Conservation (phyloP, 768 basidiomycete species). For the Tephrocybe sp. region DNA sequence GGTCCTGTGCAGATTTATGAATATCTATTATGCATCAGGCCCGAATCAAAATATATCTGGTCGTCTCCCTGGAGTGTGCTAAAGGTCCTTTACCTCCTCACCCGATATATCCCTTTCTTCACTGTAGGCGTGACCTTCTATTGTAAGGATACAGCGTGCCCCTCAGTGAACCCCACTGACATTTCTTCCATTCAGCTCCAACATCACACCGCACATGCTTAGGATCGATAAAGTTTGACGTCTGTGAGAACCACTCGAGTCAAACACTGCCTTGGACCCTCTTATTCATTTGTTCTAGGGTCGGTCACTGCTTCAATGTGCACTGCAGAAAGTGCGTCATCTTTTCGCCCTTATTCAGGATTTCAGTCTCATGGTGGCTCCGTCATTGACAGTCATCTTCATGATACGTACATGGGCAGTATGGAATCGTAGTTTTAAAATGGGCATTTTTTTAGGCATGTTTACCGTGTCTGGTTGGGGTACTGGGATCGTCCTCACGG, state of each 20-base stretch:
- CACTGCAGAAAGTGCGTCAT: conserved; percentile 5
- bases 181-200: not conserved
- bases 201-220: not conserved
- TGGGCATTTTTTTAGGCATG: conserved; percentile 11
- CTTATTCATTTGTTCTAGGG: not conserved
- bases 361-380: not conserved
- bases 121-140: not conserved
- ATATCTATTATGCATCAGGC: conserved; percentile 16
- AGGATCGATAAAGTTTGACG: not conserved
- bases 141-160: not conserved
- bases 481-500: conserved; percentile 7
- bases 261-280: not conserved
- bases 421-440: conserved; percentile 15
- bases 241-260: not conserved
- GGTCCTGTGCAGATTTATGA: conserved; percentile 19
- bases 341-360: not conserved
- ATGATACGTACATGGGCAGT: conserved; percentile 22
- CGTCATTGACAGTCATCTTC: conserved; percentile 17
- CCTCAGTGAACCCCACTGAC: not conserved
- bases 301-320: not conserved
- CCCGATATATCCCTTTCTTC: conserved; percentile 11
- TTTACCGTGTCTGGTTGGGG: conserved; percentile 13
- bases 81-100: conserved; percentile 12
- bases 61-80: conserved; percentile 9
- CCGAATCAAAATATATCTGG: conserved; percentile 10